phyloP scores from a whole-genome alignment of 192 early-diverging fungal species.

The Coemansia sp. region DNA sequence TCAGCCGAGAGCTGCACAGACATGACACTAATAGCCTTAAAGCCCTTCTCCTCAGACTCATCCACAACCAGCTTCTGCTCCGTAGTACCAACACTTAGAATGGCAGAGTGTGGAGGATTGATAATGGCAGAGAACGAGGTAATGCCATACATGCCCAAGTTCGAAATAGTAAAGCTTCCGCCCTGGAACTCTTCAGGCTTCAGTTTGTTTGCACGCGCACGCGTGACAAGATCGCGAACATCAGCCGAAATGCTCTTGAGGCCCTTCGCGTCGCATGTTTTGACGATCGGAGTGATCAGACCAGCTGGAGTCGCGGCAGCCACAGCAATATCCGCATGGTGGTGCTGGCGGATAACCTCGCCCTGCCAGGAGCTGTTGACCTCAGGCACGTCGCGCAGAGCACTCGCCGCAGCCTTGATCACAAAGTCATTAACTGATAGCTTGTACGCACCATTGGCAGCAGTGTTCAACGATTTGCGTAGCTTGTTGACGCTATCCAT shows the following conservation, averaged over 20 bases:
- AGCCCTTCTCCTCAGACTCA: slow-evolving; percentile 60
- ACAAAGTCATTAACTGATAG: slow-evolving; percentile 98
- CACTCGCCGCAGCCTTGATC: slow-evolving; percentile 89
- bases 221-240: slow-evolving; percentile 80
- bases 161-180: slow-evolving; percentile 96
- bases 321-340: slow-evolving; percentile 88
- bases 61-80: slow-evolving; percentile 73
- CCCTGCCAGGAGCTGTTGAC: slow-evolving; percentile 80
- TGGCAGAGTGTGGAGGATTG: slow-evolving; percentile 92
- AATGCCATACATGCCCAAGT: slow-evolving; percentile 97
- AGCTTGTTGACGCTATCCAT: slow-evolving; percentile 87
- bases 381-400: slow-evolving; percentile 88
- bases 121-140: slow-evolving; percentile 96
- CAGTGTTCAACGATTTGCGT: slow-evolving; percentile 84
- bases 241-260: slow-evolving; percentile 80
- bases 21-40: slow-evolving; percentile 73
- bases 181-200: slow-evolving; percentile 97
- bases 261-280: slow-evolving; percentile 79
- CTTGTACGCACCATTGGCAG: slow-evolving; percentile 87
- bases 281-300: slow-evolving; percentile 94
- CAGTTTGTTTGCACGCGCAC: slow-evolving; percentile 86
- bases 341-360: slow-evolving; percentile 92
- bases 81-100: slow-evolving; percentile 89
- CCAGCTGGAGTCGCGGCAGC: slow-evolving; percentile 94
- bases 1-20: slow-evolving; percentile 87